Conservation (phyloP, 345 rosid genomes). For the Geranium rotundifolium region DNA sequence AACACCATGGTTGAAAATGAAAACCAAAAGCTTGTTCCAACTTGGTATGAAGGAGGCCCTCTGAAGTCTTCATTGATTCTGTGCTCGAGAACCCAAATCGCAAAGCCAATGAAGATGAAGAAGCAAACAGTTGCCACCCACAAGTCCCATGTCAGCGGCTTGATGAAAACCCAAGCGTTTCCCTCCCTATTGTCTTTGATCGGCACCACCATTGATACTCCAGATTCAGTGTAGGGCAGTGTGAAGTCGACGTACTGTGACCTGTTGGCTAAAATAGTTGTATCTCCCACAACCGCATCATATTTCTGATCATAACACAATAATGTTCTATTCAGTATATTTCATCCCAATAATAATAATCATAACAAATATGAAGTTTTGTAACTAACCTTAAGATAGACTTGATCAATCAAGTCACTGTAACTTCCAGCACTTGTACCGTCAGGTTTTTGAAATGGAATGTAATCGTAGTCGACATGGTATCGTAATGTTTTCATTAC, state of each 20-base stretch:
- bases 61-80: conserved; percentile 23
- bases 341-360: no score
- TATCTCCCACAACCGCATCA: conserved; percentile 38
- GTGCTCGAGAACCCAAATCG: conserved; percentile 46
- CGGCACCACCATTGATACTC: conserved; percentile 34
- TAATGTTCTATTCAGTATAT: no score
- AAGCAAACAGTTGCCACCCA: conserved; percentile 33
- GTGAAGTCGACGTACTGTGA: conserved; percentile 33
- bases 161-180: conserved; percentile 39
- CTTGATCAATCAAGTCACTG: conserved; percentile 13
- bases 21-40: conserved; percentile 12
- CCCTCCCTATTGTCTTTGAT: conserved; percentile 8
- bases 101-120: conserved; percentile 28
- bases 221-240: conserved; percentile 32
- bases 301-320: conserved; percentile 12
- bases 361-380: background rate
- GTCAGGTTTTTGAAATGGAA: background rate
- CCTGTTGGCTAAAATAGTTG: conserved; percentile 26
- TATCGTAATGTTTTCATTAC: conserved; percentile 15
- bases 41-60: conserved; percentile 27
- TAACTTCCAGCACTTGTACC: conserved; percentile 7
- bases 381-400: conserved; percentile 6
- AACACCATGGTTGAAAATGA: conserved; percentile 40
- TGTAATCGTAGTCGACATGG: conserved; percentile 16
- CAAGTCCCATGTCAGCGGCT: conserved; percentile 34